phyloP scores from a whole-genome alignment of 2,329 filamentous ascomycete species.

The Alternaria viburni region DNA sequence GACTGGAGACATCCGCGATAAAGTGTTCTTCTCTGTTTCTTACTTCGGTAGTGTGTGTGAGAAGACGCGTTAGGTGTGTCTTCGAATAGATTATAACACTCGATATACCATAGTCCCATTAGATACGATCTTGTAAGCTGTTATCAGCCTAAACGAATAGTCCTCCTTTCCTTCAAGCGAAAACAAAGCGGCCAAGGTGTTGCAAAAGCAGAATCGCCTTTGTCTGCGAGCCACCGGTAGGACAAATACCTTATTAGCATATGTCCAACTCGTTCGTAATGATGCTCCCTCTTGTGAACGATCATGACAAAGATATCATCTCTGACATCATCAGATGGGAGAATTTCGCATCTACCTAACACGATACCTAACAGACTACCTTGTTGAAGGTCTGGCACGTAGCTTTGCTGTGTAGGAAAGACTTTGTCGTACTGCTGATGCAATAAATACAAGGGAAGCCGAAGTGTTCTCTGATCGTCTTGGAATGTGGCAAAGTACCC shows the following conservation, averaged over 20 bases:
- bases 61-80: too few species aligned
- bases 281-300: background rate
- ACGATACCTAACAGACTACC: background rate
- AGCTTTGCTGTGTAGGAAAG: background rate
- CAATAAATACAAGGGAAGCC: accelerated
- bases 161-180: background rate
- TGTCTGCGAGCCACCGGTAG: background rate
- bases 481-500: background rate
- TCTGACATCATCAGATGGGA: accelerated
- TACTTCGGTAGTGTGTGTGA: too few species aligned
- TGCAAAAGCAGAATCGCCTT: background rate
- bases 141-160: background rate
- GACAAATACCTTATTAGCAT: background rate
- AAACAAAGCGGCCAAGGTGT: background rate
- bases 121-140: background rate
- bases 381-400: background rate
- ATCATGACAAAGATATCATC: background rate
- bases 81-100: too few species aligned
- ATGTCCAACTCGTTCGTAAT: background rate
- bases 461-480: accelerated
- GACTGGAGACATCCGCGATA: too few species aligned
- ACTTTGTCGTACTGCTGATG: background rate
- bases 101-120: accelerated
- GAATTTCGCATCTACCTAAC: background rate
- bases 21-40: too few species aligned